Conservation (phyloP, 495 filamentous ascomycete genomes). For the Talaromyces trachyspermus region DNA sequence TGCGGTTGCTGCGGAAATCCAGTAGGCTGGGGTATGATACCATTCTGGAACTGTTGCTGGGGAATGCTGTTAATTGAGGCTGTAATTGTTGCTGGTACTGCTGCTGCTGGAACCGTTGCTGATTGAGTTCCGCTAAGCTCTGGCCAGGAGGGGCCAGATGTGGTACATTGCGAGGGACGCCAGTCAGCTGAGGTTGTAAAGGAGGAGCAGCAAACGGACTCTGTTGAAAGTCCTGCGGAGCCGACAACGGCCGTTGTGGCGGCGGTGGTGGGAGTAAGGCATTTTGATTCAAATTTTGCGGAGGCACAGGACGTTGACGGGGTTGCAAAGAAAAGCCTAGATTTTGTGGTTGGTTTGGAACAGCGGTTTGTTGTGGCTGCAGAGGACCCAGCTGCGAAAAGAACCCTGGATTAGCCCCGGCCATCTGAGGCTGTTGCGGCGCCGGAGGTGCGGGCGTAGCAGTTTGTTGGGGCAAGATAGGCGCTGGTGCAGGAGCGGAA, state of each 20-base stretch:
- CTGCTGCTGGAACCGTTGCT: conserved; percentile 50
- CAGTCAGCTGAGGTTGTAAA: conserved; percentile 82
- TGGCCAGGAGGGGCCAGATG: conserved; percentile 66
- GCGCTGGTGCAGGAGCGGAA: conserved; percentile 19
- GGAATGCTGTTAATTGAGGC: conserved; percentile 50
- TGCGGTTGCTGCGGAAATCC: conserved; percentile 42
- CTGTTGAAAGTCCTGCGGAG: conserved; percentile 75
- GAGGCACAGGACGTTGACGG: conserved; percentile 68
- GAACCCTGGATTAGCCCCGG: conserved; percentile 42
- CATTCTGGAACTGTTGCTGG: conserved; percentile 39
- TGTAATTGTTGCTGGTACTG: conserved; percentile 46
- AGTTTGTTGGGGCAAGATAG: conserved; percentile 40
- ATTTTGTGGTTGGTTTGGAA: conserved; percentile 11
- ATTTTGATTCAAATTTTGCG: conserved; percentile 52
- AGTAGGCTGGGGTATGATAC: conserved; percentile 44
- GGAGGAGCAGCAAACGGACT: conserved; percentile 66
- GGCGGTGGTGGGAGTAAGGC: conserved; percentile 76
- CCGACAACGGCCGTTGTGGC: conserved; percentile 76
- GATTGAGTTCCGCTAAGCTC: conserved; percentile 63
- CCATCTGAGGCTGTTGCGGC: conserved; percentile 46
- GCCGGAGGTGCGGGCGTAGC: conserved; percentile 34
- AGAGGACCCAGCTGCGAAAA: conserved; percentile 43
- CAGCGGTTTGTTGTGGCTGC: conserved; percentile 16
- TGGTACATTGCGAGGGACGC: conserved; percentile 43
- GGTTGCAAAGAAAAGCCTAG: conserved; percentile 35